Evolutionary conservation across 73 alveolate genomes (phyloP), one percentile per base, ranked within the genome.

Genomic region (Uronychia setigera): DNA sequence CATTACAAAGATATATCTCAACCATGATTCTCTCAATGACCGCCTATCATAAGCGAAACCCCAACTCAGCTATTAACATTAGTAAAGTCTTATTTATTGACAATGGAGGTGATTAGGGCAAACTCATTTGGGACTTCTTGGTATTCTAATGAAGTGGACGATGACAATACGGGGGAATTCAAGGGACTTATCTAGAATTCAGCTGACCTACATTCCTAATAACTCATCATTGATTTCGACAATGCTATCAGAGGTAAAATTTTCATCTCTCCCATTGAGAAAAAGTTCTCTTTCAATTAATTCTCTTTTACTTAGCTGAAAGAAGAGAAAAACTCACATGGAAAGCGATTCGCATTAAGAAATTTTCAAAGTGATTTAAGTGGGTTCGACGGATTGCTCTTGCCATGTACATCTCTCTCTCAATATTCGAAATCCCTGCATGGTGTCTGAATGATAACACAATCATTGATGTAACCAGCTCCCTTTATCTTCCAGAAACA

Each of bases 1-100:
- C 57, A 89, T 78, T 19, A 89, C 91, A 5, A 77, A 76, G 25
- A 78, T 30, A 29, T 35, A 77, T n/a, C 92, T 46, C 60, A 31
- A 75, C 87, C 90, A 84, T 13, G 89, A 57, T 30, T 89, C 92
- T 80, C 95, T 89, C 29, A 84, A n/a, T 29, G 79, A 19, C 26
- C 89, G 67, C 67, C 67, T 46, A 46, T 11, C n/a, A 19, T 46
- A 19, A 46, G 67, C 67, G 19, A 19, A 11, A 46, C n/a, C 67
- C 67, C 85, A n/a, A n/a, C n/a, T n/a, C n/a, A n/a, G n/a, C n/a
- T n/a, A n/a, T n/a, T n/a, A n/a, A n/a, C n/a, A n/a, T n/a, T n/a
- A n/a, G n/a, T n/a, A n/a, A n/a, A n/a, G n/a, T n/a, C n/a, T n/a
- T n/a, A n/a, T n/a, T n/a, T n/a, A n/a, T n/a, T n/a, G n/a, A n/a